These are phyloP conservation scores for Leucosporidium creatinivorum DNA, from an alignment of 768 basidiomycete genomes.

Conservation along the genomic window DNA sequence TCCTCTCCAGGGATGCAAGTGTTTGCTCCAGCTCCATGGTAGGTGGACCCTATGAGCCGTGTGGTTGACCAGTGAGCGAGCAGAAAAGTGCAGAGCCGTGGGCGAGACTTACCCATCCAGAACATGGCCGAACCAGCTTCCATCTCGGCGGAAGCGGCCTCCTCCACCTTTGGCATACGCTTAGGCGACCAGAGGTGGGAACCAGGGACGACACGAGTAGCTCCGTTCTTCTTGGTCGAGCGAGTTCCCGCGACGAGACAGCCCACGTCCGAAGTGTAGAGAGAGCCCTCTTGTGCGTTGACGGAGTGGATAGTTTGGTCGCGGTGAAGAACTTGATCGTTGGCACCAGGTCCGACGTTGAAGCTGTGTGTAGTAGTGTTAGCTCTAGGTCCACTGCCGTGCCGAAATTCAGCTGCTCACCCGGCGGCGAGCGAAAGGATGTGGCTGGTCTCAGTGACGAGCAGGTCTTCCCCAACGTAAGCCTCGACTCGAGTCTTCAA, in stretches of 20 bases:
- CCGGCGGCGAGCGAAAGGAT: not conserved
- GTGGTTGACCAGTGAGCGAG: too few species aligned
- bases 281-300: not conserved
- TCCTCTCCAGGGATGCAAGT: not conserved
- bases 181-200: constrained; percentile 1
- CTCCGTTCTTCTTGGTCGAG: not conserved
- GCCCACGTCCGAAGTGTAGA: not conserved
- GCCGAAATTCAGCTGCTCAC: too few species aligned
- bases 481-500: not conserved
- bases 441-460: not conserved
- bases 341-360: not conserved
- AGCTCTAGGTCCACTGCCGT: too few species aligned
- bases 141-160: constrained; percentile 1
- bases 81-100: too few species aligned
- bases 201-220: constrained; percentile 3
- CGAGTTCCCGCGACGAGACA: not conserved
- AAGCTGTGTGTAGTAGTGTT: not conserved
- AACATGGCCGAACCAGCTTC: not conserved
- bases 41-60: not conserved
- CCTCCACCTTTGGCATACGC: not conserved
- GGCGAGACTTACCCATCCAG: not conserved
- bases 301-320: not conserved
- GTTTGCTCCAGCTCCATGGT: constrained; percentile 1
- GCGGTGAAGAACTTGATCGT: constrained; percentile 1
- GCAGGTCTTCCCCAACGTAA: not conserved